phyloP scores from a whole-genome alignment of 192 early-diverging fungal genomes.

The Phycomyces blakesleeanus region DNA sequence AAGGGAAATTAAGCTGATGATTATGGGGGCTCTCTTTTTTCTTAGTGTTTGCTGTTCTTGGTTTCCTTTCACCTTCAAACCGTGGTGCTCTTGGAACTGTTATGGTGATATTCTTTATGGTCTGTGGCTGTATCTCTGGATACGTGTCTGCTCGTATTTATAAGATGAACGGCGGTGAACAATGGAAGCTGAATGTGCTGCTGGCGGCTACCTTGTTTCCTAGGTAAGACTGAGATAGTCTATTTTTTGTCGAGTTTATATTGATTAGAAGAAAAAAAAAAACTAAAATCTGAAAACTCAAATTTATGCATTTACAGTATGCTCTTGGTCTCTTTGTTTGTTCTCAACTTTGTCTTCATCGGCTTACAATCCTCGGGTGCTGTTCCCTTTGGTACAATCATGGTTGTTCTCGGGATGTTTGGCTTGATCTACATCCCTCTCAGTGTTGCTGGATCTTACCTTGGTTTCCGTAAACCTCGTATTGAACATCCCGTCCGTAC shows the following conservation, averaged over 20 bases:
- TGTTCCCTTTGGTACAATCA: conserved; percentile 84
- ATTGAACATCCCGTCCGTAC: conserved; percentile 77
- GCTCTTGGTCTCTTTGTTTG: conserved; percentile 59
- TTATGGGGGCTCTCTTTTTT: too few species aligned
- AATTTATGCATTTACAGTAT: conserved; percentile 16
- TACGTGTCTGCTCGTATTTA: conserved; percentile 88
- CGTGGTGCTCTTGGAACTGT: conserved; percentile 90
- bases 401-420: conserved; percentile 82
- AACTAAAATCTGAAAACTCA: neutral
- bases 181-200: conserved; percentile 83
- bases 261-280: too few species aligned
- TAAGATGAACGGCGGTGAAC: conserved; percentile 92
- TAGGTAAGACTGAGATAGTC: too few species aligned
- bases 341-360: conserved; percentile 86
- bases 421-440: conserved; percentile 79
- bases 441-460: conserved; percentile 72
- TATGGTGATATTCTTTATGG: conserved; percentile 90
- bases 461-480: conserved; percentile 65
- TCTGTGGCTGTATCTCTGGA: conserved; percentile 84
- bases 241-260: too few species aligned
- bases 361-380: conserved; percentile 80
- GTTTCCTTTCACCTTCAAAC: conserved; percentile 89
- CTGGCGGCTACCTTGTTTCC: conserved; percentile 82
- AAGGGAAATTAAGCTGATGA: neutral
- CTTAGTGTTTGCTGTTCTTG: conserved; percentile 86